These are phyloP conservation scores for Botryosphaeria dothidea DNA, from an alignment of 2,329 filamentous ascomycete species.

Conservation along the genomic window DNA sequence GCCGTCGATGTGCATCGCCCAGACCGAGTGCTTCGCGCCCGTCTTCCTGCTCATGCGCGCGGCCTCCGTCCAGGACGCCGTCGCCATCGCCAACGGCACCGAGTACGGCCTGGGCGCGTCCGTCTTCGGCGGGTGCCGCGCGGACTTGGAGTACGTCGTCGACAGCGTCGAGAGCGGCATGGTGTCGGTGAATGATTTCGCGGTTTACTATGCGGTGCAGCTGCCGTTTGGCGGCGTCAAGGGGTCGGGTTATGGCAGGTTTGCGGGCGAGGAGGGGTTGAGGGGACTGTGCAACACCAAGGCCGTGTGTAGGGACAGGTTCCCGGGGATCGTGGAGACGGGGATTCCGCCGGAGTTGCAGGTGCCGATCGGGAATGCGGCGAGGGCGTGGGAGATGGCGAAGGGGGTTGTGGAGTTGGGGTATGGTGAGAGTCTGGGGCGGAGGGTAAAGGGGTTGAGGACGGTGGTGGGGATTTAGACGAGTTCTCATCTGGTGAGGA, in stretches of 20 bases:
- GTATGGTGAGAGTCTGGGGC: slow-evolving; percentile 44
- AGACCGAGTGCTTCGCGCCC: slow-evolving; percentile 90
- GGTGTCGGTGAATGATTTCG: slow-evolving; percentile 96
- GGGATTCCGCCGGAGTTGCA: slow-evolving; percentile 76
- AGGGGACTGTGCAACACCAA: slow-evolving; percentile 85
- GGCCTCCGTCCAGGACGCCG: slow-evolving; percentile 63
- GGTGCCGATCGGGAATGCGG: slow-evolving; percentile 66
- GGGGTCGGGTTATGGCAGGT: slow-evolving; percentile 86
- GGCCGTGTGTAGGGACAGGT: slow-evolving; percentile 77
- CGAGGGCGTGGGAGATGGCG: slow-evolving; percentile 43
- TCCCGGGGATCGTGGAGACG: slow-evolving; percentile 61
- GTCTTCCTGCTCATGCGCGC: slow-evolving; percentile 85
- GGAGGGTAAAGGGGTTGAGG: slow-evolving; percentile 43
- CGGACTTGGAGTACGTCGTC: slow-evolving; percentile 65
- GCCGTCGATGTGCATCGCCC: slow-evolving; percentile 79
- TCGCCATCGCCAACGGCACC: slow-evolving; percentile 79
- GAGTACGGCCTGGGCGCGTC: slow-evolving; percentile 84
- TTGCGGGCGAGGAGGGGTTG: slow-evolving; percentile 87
- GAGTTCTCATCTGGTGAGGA: background rate
- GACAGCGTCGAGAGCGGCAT: slow-evolving; percentile 76
- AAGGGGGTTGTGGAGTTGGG: slow-evolving; percentile 51
- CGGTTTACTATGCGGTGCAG: slow-evolving; percentile 88
- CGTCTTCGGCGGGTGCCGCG: slow-evolving; percentile 72
- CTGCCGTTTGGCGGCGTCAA: slow-evolving; percentile 90
- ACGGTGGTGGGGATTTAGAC: slow-evolving; percentile 25